Percentiles rank a stretch among this genome's conserved stretches.
phyloP scores from a whole-genome alignment of 2,329 filamentous ascomycete genomes.

The Pestalotiopsis sp. region DNA sequence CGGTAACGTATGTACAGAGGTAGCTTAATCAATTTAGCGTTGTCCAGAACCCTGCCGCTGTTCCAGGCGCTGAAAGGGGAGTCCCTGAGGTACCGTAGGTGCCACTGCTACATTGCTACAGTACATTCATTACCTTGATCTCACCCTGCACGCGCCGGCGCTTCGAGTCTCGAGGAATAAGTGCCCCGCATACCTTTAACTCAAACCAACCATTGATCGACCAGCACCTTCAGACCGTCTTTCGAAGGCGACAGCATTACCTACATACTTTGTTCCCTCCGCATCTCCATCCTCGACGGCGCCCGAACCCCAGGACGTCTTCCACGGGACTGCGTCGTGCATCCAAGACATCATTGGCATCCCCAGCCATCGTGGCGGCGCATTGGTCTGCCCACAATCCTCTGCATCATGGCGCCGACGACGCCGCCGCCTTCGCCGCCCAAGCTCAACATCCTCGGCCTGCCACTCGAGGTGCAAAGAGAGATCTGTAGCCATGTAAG shows the following conservation, averaged over 20 bases:
- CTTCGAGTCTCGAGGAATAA: neutral
- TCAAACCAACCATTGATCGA: neutral
- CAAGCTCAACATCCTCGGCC: conserved; percentile 35
- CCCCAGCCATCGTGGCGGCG: neutral
- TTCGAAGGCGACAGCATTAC: neutral
- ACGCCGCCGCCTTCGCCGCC: neutral
- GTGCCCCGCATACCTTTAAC: neutral
- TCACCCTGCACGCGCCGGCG: neutral
- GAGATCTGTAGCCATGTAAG: conserved; percentile 50
- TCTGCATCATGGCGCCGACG: conserved; percentile 5
- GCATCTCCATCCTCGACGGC: neutral
- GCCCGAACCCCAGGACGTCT: neutral
- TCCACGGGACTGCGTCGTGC: neutral
- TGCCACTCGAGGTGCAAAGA: conserved; percentile 50
- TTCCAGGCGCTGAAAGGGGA: too few species aligned
- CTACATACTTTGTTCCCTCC: neutral
- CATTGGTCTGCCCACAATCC: neutral
- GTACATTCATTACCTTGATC: neutral
- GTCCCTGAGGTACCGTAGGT: neutral
- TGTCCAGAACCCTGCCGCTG: neutral
- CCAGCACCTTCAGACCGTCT: neutral
- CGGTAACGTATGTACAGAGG: neutral
- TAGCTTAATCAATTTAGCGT: neutral
- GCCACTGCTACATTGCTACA: neutral
- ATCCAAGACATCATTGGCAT: neutral